A percentile compares a stretch with the other conserved stretches of the same genome.
Evolutionary conservation across 192 early-diverging fungal species (phyloP).

Genomic region (Coemansia javaensis): DNA sequence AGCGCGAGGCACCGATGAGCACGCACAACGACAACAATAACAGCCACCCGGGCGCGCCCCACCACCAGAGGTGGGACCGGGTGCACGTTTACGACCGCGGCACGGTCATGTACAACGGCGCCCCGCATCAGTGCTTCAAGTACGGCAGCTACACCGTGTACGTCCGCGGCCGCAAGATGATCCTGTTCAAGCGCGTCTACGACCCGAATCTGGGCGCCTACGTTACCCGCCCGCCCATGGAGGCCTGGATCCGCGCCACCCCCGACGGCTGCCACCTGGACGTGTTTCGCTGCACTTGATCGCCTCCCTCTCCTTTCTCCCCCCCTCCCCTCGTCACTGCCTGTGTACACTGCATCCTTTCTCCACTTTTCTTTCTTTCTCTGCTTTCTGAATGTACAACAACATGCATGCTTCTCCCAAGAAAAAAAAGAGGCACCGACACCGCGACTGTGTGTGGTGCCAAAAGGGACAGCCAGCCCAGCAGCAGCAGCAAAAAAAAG

Average conservation of each 20-base stretch:
- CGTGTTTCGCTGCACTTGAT: neutral
- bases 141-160: neutral
- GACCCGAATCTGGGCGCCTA: neutral
- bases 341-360: no score
- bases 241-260: neutral
- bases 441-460: no score
- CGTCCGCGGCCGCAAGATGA: neutral
- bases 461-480: no score
- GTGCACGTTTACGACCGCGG: neutral
- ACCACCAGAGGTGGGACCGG: no score
- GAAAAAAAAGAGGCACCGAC: no score
- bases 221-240: neutral
- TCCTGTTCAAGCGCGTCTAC: neutral
- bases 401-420: no score
- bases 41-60: neutral
- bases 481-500: no score
- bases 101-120: neutral
- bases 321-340: no score
- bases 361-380: no score
- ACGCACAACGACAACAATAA: no score
- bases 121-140: neutral
- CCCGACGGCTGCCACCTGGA: neutral
- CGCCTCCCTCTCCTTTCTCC: neutral
- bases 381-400: no score
- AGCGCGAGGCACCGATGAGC: no score